These are phyloP conservation scores for Litchi chinensis DNA, from an alignment of 345 rosid species.

Conservation along the genomic window DNA sequence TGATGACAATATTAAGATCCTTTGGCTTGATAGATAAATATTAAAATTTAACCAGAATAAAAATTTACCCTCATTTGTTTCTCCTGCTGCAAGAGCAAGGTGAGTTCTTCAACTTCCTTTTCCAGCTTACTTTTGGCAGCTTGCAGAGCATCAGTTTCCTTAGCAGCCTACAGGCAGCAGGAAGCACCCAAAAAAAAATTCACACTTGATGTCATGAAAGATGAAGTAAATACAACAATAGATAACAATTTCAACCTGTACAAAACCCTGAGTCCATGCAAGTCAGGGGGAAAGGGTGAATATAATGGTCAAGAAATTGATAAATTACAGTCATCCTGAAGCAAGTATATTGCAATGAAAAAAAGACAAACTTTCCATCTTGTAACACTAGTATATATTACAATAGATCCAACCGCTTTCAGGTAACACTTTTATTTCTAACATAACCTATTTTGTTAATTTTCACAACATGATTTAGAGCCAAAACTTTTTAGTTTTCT, in stretches of 20 bases:
- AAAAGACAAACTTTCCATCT: not conserved
- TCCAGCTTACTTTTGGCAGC: slow-evolving; percentile 91
- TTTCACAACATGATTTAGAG: not conserved
- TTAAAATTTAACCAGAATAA: slow-evolving; percentile 15
- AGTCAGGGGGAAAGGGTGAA: not conserved
- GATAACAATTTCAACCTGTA: slow-evolving; percentile 8
- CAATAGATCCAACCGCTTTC: not conserved
- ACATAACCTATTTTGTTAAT: not conserved
- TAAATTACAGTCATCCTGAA: slow-evolving; percentile 1
- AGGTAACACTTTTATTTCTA: slow-evolving; percentile 1
- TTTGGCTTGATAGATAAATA: not conserved
- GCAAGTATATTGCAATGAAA: slow-evolving; percentile 3
- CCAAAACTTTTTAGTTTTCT: not conserved
- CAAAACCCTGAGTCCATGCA: not conserved
- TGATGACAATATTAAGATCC: not conserved
- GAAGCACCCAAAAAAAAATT: slow-evolving; percentile 15
- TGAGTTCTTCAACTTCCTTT: slow-evolving; percentile 92
- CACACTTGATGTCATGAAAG: slow-evolving; percentile 1
- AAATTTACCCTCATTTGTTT: slow-evolving; percentile 73
- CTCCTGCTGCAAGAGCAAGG: slow-evolving; percentile 80
- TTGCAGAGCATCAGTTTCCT: slow-evolving; percentile 95
- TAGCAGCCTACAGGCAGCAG: slow-evolving; percentile 72
- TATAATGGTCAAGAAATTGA: not conserved
- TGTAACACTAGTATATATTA: not conserved
- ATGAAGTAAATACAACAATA: not conserved